Conservation (phyloP, 148 eudicot genomes). For the Gaultheria prostrata region DNA sequence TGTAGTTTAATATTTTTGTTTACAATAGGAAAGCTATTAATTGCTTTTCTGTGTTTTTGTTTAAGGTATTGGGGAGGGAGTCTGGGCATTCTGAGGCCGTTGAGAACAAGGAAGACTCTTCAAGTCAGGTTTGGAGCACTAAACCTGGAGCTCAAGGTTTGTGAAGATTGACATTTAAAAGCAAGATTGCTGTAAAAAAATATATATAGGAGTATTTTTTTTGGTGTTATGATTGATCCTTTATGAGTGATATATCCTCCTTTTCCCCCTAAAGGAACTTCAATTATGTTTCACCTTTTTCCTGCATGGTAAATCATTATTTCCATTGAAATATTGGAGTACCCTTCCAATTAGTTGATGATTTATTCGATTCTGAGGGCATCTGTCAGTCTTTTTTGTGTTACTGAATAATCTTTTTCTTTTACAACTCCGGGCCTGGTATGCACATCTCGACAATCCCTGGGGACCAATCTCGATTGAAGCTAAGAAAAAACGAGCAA, state of each 20-base stretch:
- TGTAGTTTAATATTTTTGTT: not conserved
- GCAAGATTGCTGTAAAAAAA: no score
- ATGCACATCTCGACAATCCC: no score
- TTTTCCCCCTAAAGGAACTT: not conserved
- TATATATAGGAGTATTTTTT: no score
- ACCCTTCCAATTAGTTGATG: not conserved
- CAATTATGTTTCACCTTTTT: not conserved
- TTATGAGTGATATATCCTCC: not conserved
- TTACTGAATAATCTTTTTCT: not conserved
- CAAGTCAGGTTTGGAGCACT: conserved; percentile 3
- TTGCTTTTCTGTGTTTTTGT: not conserved
- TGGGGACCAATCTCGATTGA: no score
- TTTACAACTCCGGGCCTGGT: no score
- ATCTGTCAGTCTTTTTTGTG: not conserved
- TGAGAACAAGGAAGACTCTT: conserved; percentile 18
- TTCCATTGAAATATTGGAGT: not conserved
- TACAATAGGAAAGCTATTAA: not conserved
- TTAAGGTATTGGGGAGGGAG: conserved; percentile 24
- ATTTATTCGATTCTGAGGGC: not conserved
- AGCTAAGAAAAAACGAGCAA: no score
- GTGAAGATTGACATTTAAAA: not conserved
- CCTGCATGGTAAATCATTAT: not conserved
- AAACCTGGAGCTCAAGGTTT: conserved; percentile 23
- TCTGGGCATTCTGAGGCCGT: not conserved
- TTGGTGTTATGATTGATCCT: not conserved